Base-by-base conservation (phyloP, 768 basidiomycete genomes). In the Phanerochaete sordida region DNA sequence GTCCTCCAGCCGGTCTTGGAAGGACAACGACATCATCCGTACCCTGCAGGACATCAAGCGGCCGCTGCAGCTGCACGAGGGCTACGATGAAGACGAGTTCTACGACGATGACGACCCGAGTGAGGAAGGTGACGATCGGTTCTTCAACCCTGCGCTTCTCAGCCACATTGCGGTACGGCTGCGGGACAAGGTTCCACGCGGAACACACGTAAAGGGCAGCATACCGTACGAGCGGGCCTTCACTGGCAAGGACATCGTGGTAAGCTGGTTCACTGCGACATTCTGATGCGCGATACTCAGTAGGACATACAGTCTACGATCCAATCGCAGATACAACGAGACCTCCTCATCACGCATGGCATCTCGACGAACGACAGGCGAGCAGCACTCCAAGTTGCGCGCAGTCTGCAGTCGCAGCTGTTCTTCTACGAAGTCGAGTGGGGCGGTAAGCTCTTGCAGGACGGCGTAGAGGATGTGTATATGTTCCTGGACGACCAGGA, bases 341-440 rank as follows among this genome's bases (percentile, higher is more conserved):
- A 95, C 67, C 80, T 95, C 8, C 82, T 88, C 49, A 81, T 88
- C 66, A 84, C 87, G 57, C 88, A 91, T 62, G 85, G 84, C 12
- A 79, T 89, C 35, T 85, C 86, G 2, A 86, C 86, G 0, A 87
- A 82, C 61, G 93, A 95, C 65, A 81, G 95, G 8, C 83, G 91
- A 6, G 87, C 88, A 16, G 93, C 95, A 3, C 76, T 97, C 28
- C 87, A 90, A 69, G 88, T 96, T 37, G 97, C 94, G 3, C 86
- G 93, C 39, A 92, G 91, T 59, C 78, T 98, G 37, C 95, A 98
- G 69, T 88, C 84, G 60, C 93, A 96, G 70, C 81, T 98, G 4
- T 98, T 94, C 79, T 95, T 97, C 73, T 93, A 93, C 69, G 96
- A 98, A 71, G 95, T 98, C 7, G 95, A 98, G 69, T 96, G 95